These are phyloP conservation scores for Microcera coccophila DNA, from an alignment of 2,329 filamentous ascomycete species.

Conservation along the genomic window DNA sequence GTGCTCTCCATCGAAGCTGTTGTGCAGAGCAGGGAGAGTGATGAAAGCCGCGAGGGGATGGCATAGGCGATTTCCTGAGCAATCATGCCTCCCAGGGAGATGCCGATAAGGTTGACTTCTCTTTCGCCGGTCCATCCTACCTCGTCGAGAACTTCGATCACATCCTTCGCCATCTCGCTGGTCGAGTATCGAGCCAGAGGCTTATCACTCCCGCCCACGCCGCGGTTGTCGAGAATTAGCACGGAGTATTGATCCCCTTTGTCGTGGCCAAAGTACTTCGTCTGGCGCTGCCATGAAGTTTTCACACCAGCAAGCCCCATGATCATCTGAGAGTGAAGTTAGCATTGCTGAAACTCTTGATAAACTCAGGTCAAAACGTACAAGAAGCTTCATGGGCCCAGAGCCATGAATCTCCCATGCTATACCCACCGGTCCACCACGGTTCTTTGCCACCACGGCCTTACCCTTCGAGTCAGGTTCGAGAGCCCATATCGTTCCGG, in stretches of 20 bases:
- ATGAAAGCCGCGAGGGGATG: conserved; percentile 50
- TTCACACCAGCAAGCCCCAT: conserved; percentile 72
- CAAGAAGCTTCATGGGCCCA: conserved; percentile 68
- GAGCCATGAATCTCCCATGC: conserved; percentile 76
- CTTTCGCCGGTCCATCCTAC: conserved; percentile 60
- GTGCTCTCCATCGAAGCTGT: conserved; percentile 59
- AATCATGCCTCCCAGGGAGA: conserved; percentile 90
- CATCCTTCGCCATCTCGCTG: conserved; percentile 77
- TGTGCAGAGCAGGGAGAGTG: conserved; percentile 59
- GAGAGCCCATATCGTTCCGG: conserved; percentile 64
- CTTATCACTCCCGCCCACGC: conserved; percentile 76
- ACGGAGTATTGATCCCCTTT: conserved; percentile 64
- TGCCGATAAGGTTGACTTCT: conserved; percentile 65
- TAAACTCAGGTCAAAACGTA: conserved; percentile 42
- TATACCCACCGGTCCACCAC: conserved; percentile 73
- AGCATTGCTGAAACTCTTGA: conserved; percentile 2
- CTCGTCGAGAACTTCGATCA: conserved; percentile 64
- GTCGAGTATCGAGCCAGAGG: conserved; percentile 76
- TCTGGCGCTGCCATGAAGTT: conserved; percentile 78
- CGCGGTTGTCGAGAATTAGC: conserved; percentile 78
- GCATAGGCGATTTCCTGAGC: conserved; percentile 69
- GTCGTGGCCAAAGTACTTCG: conserved; percentile 73
- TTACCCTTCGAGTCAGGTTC: conserved; percentile 60
- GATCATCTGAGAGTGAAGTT: conserved; percentile 58
- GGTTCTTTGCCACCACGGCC: conserved; percentile 60